These are phyloP conservation scores for Ogataea neopini DNA, from an alignment of 805 yeast species.

Conservation along the genomic window DNA sequence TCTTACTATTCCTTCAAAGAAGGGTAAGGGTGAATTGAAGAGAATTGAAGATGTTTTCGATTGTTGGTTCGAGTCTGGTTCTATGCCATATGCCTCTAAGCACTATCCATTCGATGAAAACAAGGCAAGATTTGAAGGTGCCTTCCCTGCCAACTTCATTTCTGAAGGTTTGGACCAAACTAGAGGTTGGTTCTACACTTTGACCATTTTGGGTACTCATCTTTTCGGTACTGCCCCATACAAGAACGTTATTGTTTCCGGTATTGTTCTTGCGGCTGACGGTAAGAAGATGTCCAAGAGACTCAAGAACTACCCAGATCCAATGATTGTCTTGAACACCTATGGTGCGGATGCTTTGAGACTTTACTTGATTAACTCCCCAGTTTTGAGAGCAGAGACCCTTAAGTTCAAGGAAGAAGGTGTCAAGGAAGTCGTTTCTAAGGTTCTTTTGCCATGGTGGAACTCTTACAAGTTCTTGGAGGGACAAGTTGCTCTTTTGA, in stretches of 20 bases:
- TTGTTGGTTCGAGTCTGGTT: constrained; percentile 99
- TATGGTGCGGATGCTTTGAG: constrained; percentile 99
- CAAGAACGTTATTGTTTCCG: constrained; percentile 92
- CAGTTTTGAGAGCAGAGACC: constrained; percentile 95
- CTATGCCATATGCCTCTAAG: constrained; percentile 97
- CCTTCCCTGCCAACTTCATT: constrained; percentile 96
- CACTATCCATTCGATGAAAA: constrained; percentile 95
- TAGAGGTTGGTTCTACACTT: constrained; percentile 99
- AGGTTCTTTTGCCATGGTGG: constrained; percentile 98
- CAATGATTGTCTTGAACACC: constrained; percentile 72
- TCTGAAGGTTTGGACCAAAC: constrained; percentile 99
- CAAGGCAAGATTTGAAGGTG: constrained; percentile 62
- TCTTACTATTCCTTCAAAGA: constrained; percentile 87
- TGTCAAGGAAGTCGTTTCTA: constrained; percentile 95
- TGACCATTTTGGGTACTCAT: constrained; percentile 94
- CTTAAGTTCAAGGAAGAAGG: constrained; percentile 98
- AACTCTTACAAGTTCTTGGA: constrained; percentile 95
- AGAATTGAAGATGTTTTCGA: constrained; percentile 98
- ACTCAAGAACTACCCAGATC: constrained; percentile 97
- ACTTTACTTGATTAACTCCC: constrained; percentile 93
- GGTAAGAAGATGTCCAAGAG: constrained; percentile 99
- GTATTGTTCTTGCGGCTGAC: constrained; percentile 95
- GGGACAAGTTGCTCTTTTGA: constrained; percentile 83
- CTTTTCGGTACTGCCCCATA: constrained; percentile 90
- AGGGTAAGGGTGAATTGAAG: constrained; percentile 83